These are phyloP conservation scores for Tolypocladium ophioglossoides DNA, from an alignment of 2,329 filamentous ascomycete species.

Conservation along the genomic window DNA sequence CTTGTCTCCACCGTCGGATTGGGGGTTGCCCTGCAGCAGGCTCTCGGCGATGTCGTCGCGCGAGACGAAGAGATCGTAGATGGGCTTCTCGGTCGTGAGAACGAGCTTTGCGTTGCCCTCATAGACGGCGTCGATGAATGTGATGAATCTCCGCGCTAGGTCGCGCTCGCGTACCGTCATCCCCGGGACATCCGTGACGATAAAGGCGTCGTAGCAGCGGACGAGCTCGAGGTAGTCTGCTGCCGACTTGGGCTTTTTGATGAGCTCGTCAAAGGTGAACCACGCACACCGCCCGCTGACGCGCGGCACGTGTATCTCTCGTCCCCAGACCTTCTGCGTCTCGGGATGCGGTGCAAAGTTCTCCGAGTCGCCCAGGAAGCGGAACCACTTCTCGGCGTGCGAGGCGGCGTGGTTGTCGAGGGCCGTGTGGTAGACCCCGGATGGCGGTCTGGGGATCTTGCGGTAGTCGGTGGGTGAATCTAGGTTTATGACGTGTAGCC, in stretches of 20 bases:
- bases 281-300: conserved; percentile 81
- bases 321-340: conserved; percentile 81
- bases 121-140: conserved; percentile 94
- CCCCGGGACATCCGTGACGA: conserved; percentile 81
- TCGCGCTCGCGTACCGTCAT: conserved; percentile 86
- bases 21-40: conserved; percentile 36
- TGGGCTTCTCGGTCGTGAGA: conserved; percentile 76
- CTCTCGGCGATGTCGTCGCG: conserved; percentile 53
- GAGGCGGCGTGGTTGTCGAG: conserved; percentile 66
- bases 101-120: conserved; percentile 90
- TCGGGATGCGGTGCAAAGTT: conserved; percentile 65
- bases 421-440: conserved; percentile 86
- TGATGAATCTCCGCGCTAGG: conserved; percentile 87
- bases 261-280: conserved; percentile 89
- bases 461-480: conserved; percentile 95
- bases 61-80: conserved; percentile 78
- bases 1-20: not conserved
- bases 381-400: conserved; percentile 93
- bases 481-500: conserved; percentile 83
- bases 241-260: conserved; percentile 77
- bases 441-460: conserved; percentile 87
- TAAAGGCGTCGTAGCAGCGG: conserved; percentile 81
- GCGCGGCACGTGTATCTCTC: conserved; percentile 75
- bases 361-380: conserved; percentile 78
- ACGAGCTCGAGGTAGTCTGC: conserved; percentile 93